These are phyloP conservation scores for Mycena crocata DNA, from an alignment of 768 basidiomycete species.

Conservation along the genomic window DNA sequence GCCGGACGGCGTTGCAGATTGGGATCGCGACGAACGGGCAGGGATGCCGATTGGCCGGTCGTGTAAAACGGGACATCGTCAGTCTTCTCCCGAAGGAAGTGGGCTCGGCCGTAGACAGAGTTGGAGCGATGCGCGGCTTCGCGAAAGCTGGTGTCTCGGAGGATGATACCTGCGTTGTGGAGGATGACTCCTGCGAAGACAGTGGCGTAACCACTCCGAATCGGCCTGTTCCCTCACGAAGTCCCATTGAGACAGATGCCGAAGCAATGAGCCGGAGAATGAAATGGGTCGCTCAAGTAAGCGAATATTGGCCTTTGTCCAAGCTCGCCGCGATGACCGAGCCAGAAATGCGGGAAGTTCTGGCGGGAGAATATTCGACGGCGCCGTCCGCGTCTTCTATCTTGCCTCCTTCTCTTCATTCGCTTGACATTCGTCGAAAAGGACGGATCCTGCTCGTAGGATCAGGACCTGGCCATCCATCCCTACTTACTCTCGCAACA, in stretches of 20 bases:
- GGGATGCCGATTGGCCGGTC: slow-evolving; percentile 86
- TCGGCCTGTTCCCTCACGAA: slow-evolving; percentile 70
- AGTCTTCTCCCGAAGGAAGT: slow-evolving; percentile 76
- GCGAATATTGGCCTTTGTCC: slow-evolving; percentile 94
- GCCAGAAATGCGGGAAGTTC: slow-evolving; percentile 73
- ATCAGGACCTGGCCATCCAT: slow-evolving; percentile 95
- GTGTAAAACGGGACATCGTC: slow-evolving; percentile 87
- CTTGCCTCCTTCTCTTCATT: slow-evolving; percentile 45
- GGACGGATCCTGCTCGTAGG: slow-evolving; percentile 93
- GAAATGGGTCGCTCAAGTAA: slow-evolving; percentile 95
- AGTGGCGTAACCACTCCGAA: slow-evolving; percentile 70
- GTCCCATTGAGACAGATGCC: slow-evolving; percentile 46
- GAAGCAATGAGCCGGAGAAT: slow-evolving; percentile 75
- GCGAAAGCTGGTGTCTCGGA: slow-evolving; percentile 50
- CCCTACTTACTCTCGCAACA: slow-evolving; percentile 89
- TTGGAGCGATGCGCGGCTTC: slow-evolving; percentile 75
- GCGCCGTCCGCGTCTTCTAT: slow-evolving; percentile 26
- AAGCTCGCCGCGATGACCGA: slow-evolving; percentile 77
- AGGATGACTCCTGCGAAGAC: slow-evolving; percentile 55
- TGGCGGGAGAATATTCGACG: slow-evolving; percentile 54
- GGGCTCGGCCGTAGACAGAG: slow-evolving; percentile 78
- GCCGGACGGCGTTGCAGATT: slow-evolving; percentile 71
- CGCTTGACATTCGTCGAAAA: slow-evolving; percentile 43
- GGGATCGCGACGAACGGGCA: slow-evolving; percentile 92
- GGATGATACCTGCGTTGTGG: slow-evolving; percentile 27